Conservation (phyloP, 495 filamentous ascomycete genomes). For the Articulospora tetracladia region DNA sequence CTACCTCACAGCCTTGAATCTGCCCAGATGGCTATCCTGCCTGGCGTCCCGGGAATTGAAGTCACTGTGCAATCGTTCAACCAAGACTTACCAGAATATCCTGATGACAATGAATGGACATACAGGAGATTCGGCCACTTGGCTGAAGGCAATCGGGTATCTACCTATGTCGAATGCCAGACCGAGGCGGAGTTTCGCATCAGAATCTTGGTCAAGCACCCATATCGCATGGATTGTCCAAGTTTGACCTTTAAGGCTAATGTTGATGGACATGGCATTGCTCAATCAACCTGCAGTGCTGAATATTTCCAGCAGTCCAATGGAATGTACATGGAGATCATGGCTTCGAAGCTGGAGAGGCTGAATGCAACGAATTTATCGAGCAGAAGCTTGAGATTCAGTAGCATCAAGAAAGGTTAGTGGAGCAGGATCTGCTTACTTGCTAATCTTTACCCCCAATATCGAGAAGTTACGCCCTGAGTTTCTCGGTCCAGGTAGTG, state of each 20-base stretch:
- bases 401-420: slow-evolving; percentile 26
- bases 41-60: slow-evolving; percentile 27
- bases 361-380: slow-evolving; percentile 5
- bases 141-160: background rate
- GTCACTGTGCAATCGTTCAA: slow-evolving; percentile 26
- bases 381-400: slow-evolving; percentile 18
- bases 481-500: no score
- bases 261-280: slow-evolving; percentile 9
- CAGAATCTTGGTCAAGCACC: background rate
- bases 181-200: slow-evolving; percentile 28
- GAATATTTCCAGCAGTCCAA: background rate
- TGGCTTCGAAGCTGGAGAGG: background rate
- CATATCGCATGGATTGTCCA: slow-evolving; percentile 4
- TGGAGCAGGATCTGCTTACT: background rate
- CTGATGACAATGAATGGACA: slow-evolving; percentile 20
- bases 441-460: no score
- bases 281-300: background rate
- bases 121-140: background rate
- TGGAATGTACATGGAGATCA: background rate
- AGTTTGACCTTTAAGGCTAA: slow-evolving; percentile 3
- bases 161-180: slow-evolving; percentile 31
- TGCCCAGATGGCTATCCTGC: slow-evolving; percentile 31
- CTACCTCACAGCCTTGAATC: background rate
- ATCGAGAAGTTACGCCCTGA: no score
- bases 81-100: slow-evolving; percentile 28